A percentile compares a stretch with the other conserved stretches of the same genome.
Evolutionary conservation across 2,329 filamentous ascomycete genomes (phyloP).

Genomic region (Leptodontidium sp.): DNA sequence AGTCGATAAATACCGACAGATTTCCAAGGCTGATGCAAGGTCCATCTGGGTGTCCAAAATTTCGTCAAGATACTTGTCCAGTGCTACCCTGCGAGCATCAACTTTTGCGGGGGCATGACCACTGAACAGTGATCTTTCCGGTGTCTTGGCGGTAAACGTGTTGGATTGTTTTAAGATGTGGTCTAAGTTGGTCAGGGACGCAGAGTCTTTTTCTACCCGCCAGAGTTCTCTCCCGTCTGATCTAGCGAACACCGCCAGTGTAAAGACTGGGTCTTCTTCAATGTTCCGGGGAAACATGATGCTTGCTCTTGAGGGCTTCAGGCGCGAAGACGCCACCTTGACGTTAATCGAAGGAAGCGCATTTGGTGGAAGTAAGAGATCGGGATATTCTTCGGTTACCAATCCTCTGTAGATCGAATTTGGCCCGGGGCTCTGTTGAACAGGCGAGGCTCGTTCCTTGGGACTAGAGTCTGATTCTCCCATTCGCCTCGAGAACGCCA

Average conservation of each 20-base stretch:
- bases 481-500: conserved; percentile 50
- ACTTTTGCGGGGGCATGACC: conserved; percentile 94
- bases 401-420: conserved; percentile 77
- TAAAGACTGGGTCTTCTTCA: conserved; percentile 95
- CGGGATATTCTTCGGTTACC: conserved; percentile 85
- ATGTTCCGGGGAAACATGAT: conserved; percentile 79
- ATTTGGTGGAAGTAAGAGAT: conserved; percentile 85
- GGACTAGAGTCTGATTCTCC: conserved; percentile 38
- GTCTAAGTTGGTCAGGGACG: conserved; percentile 83
- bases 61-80: conserved; percentile 87
- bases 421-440: conserved; percentile 49
- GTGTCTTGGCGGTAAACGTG: conserved; percentile 78
- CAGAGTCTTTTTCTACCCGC: conserved; percentile 92
- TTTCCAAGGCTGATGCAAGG: conserved; percentile 75
- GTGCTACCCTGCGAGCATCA: conserved; percentile 80
- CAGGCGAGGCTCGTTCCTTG: conserved; percentile 33
- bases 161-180: conserved; percentile 78
- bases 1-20: conserved; percentile 87
- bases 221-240: conserved; percentile 82
- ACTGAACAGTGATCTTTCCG: conserved; percentile 85
- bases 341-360: conserved; percentile 86
- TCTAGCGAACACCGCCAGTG: conserved; percentile 83
- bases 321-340: conserved; percentile 90
- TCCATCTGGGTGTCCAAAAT: conserved; percentile 85
- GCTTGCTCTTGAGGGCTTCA: conserved; percentile 90